These are phyloP conservation scores for Blastobotrys arbuscula DNA, from an alignment of 1,139 yeast genomes.

Conservation along the genomic window DNA sequence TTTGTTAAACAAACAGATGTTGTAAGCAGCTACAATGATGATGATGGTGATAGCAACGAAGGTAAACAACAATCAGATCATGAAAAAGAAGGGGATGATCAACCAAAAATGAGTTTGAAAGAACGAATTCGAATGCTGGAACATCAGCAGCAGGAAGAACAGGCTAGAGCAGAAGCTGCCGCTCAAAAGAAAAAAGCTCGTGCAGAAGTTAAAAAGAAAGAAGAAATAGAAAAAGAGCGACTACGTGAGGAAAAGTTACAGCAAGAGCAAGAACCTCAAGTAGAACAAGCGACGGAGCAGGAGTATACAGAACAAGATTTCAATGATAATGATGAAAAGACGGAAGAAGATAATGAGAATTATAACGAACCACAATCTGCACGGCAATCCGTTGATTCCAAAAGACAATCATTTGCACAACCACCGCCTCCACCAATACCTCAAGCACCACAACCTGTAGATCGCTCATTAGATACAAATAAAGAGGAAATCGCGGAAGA, in stretches of 20 bases:
- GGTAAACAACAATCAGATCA: conserved; percentile 12
- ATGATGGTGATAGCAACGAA: background rate
- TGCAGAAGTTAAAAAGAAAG: conserved; percentile 14
- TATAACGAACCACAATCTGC: background rate
- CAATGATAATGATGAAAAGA: background rate
- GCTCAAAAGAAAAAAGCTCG: conserved; percentile 52
- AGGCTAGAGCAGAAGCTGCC: conserved; percentile 65
- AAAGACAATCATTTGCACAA: background rate
- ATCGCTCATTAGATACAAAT: too few species aligned
- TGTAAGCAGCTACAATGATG: background rate
- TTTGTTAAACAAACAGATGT: background rate
- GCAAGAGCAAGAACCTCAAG: background rate
- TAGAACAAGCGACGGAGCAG: background rate
- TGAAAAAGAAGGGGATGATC: conserved; percentile 41
- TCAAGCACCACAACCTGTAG: too few species aligned
- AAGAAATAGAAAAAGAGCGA: conserved; percentile 19
- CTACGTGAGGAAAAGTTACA: background rate
- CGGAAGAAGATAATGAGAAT: background rate
- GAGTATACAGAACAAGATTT: background rate
- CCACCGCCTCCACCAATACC: background rate
- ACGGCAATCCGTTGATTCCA: background rate
- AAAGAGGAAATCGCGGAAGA: background rate
- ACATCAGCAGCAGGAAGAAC: conserved; percentile 75
- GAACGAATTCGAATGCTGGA: conserved; percentile 84
- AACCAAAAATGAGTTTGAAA: conserved; percentile 74